Base-by-base conservation (phyloP, 257 asterid species). In the Solanum chmielewskii region DNA sequence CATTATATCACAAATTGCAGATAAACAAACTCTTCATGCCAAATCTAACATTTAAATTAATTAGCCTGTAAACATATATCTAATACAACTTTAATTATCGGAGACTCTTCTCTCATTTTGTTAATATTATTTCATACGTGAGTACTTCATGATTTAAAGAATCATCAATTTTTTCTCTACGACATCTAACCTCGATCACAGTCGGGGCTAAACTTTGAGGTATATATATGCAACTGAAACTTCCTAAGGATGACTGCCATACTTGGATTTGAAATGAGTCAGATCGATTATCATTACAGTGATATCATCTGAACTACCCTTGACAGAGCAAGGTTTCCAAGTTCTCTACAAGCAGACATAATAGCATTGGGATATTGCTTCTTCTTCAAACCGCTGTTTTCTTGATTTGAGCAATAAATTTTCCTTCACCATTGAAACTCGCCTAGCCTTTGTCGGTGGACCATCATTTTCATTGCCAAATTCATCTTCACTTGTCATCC, bases 251-350 rank as follows among this genome's bases (percentile, higher is more conserved):
- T 23, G 56, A 75, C 83, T n/a, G 33, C 10, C 56, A 41, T 23
- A 31, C 42, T 62, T 84, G 49, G 86, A 62, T 86, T 73, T 91
- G 60, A 87, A 90, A 59, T 78, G 89, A 45, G 41, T 89, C 44
- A 97, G 87, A 90, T 95, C 95, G 29, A 95, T 89, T 85, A 96
- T 89, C 97, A 94, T 94, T 33, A 93, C 98, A 3, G 97, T 96
- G 78, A 94, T 90, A 86, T 95, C 98, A 89, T 94, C 98, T 90
- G 92, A 89, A 92, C 98, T 92, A 60, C 97, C 99, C 98, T 92
- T 3, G 78, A 86, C 82, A 92, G 92, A 41, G 96, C 98, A 84
- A 94, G 96, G 59, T 88, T 89, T 77, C 90, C 95, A 84, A 96
- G 98, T 91, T 92, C 93, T 91, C 93, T 92, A 87, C 97, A 93